Evolutionary conservation across 805 yeast genomes (phyloP), one percentile per base, ranked within the genome.

Genomic region (Zygosaccharomyces lentus): DNA sequence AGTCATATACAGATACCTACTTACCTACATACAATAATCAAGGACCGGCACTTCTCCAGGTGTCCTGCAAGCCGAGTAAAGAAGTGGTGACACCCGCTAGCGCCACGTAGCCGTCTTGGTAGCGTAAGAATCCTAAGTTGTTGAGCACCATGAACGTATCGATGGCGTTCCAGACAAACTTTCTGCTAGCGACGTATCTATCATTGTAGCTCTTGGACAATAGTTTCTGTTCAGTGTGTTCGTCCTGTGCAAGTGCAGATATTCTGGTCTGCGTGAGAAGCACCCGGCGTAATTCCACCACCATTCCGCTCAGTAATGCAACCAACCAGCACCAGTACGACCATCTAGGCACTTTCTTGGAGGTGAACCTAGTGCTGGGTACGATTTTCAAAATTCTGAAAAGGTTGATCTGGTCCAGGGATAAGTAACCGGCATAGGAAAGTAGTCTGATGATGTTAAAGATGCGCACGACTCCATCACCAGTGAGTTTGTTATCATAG

Each of bases 21-120:
- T 5, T n/a, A 37, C 13, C 15, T 16, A 38, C 15, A 38, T 10
- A 38, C 9, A 38, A 17, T 15, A 26, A 12, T 38, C 16, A 38
- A 19, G 43, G 39, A 34, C 62, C 62, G 4, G 77, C 74, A 37
- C 75, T 64, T 30, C 63, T 69, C 95, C 95, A 82, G 54, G 81
- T 61, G 57, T 84, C 89, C 61, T 76, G 78, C 43, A 88, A 71
- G 36, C 96, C 96, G 66, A 88, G 71, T 40, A 81, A 49, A 32
- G 96, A 84, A 26, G 97, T 88, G 48, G 86, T 68, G 21, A 84
- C 75, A 62, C 98, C 98, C 31, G 93, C 88, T 47, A 82, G 68
- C 30, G 95, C 96, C 41, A 88, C 78, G 34, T 81, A 74, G 41
- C 95, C 93, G 56, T 90, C 96, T 62, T 81, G 78, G 57, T 80